phyloP scores from a whole-genome alignment of 2,329 filamentous ascomycete species.

The Claviceps sp. region DNA sequence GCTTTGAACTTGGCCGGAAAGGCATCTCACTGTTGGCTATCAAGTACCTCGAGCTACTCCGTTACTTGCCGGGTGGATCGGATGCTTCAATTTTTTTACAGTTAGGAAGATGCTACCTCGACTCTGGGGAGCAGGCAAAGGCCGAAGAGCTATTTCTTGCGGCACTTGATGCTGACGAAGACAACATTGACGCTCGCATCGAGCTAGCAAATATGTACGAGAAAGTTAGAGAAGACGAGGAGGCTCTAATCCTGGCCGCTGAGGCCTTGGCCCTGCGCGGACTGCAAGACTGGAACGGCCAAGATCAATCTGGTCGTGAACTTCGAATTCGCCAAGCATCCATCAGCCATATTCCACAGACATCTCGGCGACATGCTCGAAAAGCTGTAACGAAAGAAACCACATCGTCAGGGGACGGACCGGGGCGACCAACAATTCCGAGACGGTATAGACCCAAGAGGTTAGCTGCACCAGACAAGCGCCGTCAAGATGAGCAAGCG shows the following conservation, averaged over 20 bases:
- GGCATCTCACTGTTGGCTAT: slow-evolving; percentile 28
- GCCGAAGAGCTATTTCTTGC: slow-evolving; percentile 68
- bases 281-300: slow-evolving; percentile 18
- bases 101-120: slow-evolving; percentile 56
- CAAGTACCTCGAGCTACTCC: slow-evolving; percentile 42
- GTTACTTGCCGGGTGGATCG: slow-evolving; percentile 31
- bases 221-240: slow-evolving; percentile 54
- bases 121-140: slow-evolving; percentile 46
- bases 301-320: neutral
- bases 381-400: neutral
- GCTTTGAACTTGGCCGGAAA: slow-evolving; percentile 27
- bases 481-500: slow-evolving; percentile 30
- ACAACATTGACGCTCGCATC: slow-evolving; percentile 62
- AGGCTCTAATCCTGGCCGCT: slow-evolving; percentile 63
- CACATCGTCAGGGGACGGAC: neutral
- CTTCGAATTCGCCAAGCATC: neutral
- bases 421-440: slow-evolving; percentile 12
- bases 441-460: slow-evolving; percentile 32
- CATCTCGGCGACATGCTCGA: neutral
- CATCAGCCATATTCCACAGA: neutral
- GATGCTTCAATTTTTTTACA: slow-evolving; percentile 40
- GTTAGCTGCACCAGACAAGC: slow-evolving; percentile 29
- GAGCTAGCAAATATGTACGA: slow-evolving; percentile 79
- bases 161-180: slow-evolving; percentile 57
- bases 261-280: slow-evolving; percentile 57